Evolutionary conservation across 2,329 filamentous ascomycete genomes (phyloP).

Genomic region (Beauveria bassiana): DNA sequence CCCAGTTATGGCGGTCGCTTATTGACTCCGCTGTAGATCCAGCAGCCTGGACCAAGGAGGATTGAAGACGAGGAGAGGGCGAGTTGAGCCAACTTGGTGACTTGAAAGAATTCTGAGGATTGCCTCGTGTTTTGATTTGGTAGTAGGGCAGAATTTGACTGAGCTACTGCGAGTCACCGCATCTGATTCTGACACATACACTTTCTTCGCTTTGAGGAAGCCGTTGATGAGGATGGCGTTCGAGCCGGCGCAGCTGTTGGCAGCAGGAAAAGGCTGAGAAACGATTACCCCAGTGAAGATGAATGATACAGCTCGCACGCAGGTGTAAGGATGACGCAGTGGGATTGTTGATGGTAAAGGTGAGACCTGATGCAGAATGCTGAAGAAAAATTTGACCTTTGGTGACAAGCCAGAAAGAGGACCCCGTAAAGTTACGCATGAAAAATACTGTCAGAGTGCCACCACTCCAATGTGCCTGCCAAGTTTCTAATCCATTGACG

Average conservation of each 20-base stretch:
- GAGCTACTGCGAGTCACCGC: slow-evolving; percentile 10
- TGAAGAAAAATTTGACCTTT: background rate
- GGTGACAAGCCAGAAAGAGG: background rate
- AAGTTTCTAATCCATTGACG: background rate
- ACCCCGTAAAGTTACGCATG: slow-evolving; percentile 6
- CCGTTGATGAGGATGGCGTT: background rate
- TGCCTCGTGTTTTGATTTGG: slow-evolving; percentile 12
- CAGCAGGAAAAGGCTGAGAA: background rate
- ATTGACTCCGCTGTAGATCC: slow-evolving; percentile 95
- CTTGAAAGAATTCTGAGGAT: slow-evolving; percentile 44
- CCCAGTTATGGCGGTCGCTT: slow-evolving; percentile 92
- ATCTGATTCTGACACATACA: background rate
- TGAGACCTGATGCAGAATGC: background rate
- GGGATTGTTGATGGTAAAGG: background rate
- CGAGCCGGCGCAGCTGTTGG: background rate
- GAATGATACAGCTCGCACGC: background rate
- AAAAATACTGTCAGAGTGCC: background rate
- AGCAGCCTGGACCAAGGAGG: slow-evolving; percentile 83
- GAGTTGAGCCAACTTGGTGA: slow-evolving; percentile 83
- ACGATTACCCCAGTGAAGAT: background rate
- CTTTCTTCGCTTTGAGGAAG: background rate
- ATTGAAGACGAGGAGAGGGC: slow-evolving; percentile 63
- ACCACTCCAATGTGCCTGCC: background rate
- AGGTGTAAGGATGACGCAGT: background rate
- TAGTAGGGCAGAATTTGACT: background rate